Conservation (phyloP, 1,139 yeast species). For the Diutina mesorugosa region DNA sequence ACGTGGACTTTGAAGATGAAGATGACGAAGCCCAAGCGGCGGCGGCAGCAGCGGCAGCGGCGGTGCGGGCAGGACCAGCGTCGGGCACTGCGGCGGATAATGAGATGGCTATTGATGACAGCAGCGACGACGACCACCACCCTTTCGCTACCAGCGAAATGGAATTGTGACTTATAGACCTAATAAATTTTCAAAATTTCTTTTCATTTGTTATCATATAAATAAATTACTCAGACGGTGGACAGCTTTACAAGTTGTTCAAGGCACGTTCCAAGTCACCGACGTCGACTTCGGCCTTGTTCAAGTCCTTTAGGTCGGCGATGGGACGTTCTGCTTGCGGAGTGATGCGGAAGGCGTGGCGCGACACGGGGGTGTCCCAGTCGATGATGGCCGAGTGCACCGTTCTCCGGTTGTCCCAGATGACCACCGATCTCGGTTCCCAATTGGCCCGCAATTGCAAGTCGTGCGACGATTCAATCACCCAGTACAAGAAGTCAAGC, state of each 20-base stretch:
- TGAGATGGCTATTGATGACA: conserved; percentile 30
- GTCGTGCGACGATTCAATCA: conserved; percentile 38
- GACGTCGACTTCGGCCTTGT: conserved; percentile 6
- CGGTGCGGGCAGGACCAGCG: not conserved
- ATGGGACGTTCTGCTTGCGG: conserved; percentile 16
- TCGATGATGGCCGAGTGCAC: conserved; percentile 49
- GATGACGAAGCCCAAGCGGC: conserved; percentile 37
- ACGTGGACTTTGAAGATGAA: conserved; percentile 91
- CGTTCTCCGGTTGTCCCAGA: conserved; percentile 63
- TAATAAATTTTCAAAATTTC: not conserved
- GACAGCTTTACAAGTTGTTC: not conserved
- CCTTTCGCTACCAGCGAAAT: conserved; percentile 59
- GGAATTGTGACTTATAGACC: conserved; percentile 32
- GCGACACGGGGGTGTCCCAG: conserved; percentile 29
- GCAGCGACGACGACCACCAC: conserved; percentile 29
- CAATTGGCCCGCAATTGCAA: conserved; percentile 45
- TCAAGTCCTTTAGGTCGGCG: conserved; percentile 18
- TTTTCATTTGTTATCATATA: not conserved
- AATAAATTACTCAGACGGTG: too few species aligned
- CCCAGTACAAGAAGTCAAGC: conserved; percentile 37
- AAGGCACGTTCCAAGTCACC: not conserved
- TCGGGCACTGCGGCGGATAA: conserved; percentile 9
- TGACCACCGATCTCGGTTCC: conserved; percentile 50
- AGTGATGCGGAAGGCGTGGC: conserved; percentile 21
- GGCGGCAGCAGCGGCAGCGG: conserved; percentile 4